Evolutionary conservation across 2,329 filamentous ascomycete genomes (phyloP).

Genomic region (Penicillium sp.): DNA sequence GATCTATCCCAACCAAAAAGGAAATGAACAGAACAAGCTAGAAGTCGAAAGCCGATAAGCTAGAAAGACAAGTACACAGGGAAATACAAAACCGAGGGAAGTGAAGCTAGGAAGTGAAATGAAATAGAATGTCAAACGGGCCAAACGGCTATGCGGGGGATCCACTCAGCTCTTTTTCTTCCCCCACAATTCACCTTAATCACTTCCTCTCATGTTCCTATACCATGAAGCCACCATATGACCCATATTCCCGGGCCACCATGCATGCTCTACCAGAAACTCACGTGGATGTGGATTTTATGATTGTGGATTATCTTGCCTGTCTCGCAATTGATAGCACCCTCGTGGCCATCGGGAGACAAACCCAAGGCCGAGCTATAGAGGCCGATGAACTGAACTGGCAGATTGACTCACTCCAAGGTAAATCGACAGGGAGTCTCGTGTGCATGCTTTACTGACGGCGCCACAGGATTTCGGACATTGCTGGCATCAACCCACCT

Average conservation of each 20-base stretch:
- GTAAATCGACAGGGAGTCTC: constrained; percentile 17
- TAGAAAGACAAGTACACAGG: too few relatives aligned
- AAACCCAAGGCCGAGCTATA: background rate
- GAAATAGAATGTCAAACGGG: background rate
- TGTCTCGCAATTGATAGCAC: constrained; percentile 48
- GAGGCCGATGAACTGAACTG: constrained; percentile 18
- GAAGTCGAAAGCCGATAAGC: too few relatives aligned
- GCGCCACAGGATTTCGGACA: background rate
- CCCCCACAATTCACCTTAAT: background rate
- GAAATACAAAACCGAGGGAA: too few relatives aligned
- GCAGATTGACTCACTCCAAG: constrained; percentile 24
- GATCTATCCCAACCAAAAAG: too few relatives aligned
- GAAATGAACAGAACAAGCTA: too few relatives aligned
- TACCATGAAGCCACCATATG: background rate
- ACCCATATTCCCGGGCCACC: background rate
- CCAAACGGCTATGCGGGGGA: background rate
- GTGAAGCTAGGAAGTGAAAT: too few relatives aligned
- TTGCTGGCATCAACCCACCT: constrained; percentile 20
- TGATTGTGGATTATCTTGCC: constrained; percentile 59
- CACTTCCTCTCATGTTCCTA: background rate
- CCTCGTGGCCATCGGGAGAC: constrained; percentile 33
- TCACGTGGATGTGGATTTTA: constrained; percentile 52
- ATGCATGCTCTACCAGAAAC: constrained; percentile 30
- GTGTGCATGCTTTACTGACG: background rate
- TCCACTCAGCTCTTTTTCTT: background rate